Base-by-base conservation (phyloP, 495 filamentous ascomycete species). In the Clavariopsis aquatica region DNA sequence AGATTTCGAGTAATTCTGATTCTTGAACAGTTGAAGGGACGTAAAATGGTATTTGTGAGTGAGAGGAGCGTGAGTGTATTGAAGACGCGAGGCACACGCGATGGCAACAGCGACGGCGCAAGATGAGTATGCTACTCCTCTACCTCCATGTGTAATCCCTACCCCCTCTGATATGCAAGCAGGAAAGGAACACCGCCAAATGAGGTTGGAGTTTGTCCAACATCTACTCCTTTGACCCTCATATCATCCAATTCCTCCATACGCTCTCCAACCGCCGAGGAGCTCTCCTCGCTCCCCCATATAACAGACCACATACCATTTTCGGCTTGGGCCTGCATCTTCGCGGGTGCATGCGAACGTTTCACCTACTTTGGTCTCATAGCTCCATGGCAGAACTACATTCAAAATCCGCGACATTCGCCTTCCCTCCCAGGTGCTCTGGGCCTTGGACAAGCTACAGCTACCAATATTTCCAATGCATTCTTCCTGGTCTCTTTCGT, bases 401-500 rank as follows among this genome's bases (percentile, higher is more conserved):
- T 57, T 8, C 55, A 57, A 20, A 57, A 57, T 22, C 31, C 55
- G 7, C 55, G 36, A 10, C 8, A 10, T 36, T 23, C 20, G 20
- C 7, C 34, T 45, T 27, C 55, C 4, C 36, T 57, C 4, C 55
- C 55, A 10, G 55, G 55, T 4, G 55, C 55, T 9, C 31, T 57
- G 1, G 55, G 55, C 9, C 41, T 57, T 3, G 55, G 55, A 2
- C 55, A 57, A 45, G 34, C 55, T 17, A 13, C 55, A 5, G 55
- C 55, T 4, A 47, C 41, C 2, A 57, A 57, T 28, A 57, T 57
- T 2, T 57, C 34, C 31, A 57, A 57, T 45, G 55, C 55, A 6
- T 57, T 57, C 55, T 57, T 57, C 20, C 55, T 68, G 17, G 64
- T 69, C 71, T 72, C 69, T 15, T 78, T 77, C 68, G 66, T 71